Evolutionary conservation across 495 filamentous ascomycete genomes (phyloP), one percentile per base, ranked within the genome.

Genomic region (Parmelia sp.): DNA sequence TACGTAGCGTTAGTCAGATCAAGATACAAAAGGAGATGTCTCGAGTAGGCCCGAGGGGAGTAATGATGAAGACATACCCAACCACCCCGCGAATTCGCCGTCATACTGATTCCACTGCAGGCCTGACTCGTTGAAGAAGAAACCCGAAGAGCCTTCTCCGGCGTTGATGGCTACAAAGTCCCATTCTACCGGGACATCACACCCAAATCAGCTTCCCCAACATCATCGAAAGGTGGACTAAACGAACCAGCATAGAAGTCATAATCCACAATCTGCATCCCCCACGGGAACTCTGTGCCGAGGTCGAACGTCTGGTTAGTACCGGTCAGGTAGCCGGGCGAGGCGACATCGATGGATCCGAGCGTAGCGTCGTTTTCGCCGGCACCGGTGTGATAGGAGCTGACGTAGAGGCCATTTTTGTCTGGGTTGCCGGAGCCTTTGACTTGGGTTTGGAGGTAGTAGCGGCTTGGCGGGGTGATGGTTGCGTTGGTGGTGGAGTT

Each of bases 351-450:
- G 40, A 73, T 70, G 1, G 67, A 49, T n/a, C 66, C 68, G 40
- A 84, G 73, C 4, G 79, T 76, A 36, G 74, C 78, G 66, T 82
- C 80, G 47, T 74, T 78, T 21, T 75, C 47, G 11, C 77, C 80
- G 14, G 79, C 78, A 29, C 79, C 80, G 10, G 78, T 80, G 73
- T 82, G 79, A 65, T 82, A 82, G 66, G 72, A 65, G 21, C 73
- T 72, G 47, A 80, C 72, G 51, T 76, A 82, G 58, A 82, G 79
- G 61, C 76, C 64, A 0, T 73, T 62, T 1, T 70, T 37, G 63
- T 73, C 72, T 10, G 49, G 47, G 27, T 76, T 70, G 19, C 70
- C 75, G 31, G 33, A 35, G 35, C 57, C 27, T 27, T 53, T 62
- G 55, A 70, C 68, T 3, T 66, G 65, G 8, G 79, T 79, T 71